phyloP scores from a whole-genome alignment of 495 filamentous ascomycete genomes.

The Umbilicaria muhlenbergii region DNA sequence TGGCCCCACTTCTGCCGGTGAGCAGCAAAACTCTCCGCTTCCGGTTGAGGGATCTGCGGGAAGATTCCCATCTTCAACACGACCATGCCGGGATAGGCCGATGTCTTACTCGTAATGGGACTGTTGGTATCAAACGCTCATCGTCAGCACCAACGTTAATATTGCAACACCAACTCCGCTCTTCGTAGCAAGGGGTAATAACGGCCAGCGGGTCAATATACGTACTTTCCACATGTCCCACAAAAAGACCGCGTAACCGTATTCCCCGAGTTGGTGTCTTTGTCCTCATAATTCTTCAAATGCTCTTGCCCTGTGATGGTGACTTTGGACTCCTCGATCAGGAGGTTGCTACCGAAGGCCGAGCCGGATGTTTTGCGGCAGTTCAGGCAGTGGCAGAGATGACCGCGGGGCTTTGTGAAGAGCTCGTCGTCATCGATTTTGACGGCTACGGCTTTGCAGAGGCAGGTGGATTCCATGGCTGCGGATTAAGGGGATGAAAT shows the following conservation, averaged over 20 bases:
- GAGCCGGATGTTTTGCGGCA: conserved; percentile 28
- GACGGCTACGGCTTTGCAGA: conserved; percentile 22
- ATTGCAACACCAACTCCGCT: too few species aligned
- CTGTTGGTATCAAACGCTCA: too few species aligned
- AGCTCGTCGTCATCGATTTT: conserved; percentile 22
- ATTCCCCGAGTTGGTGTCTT: conserved; percentile 21
- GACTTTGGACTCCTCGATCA: conserved; percentile 24
- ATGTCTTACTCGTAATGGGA: conserved; percentile 19
- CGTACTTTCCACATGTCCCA: conserved; percentile 22
- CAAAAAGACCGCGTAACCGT: conserved; percentile 25
- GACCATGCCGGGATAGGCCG: conserved; percentile 14
- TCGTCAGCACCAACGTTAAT: too few species aligned
- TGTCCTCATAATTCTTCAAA: conserved; percentile 20
- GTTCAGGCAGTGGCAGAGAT: conserved; percentile 22
- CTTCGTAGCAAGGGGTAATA: too few species aligned
- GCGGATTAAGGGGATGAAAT: background rate
- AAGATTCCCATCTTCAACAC: conserved; percentile 29
- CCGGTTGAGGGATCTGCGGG: conserved; percentile 24
- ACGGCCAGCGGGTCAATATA: background rate
- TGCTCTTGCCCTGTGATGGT: conserved; percentile 21
- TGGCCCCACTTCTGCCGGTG: conserved; percentile 23
- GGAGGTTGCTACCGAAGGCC: conserved; percentile 16
- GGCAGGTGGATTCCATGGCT: conserved; percentile 18
- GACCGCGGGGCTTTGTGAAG: conserved; percentile 19
- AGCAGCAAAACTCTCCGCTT: conserved; percentile 20